These are phyloP conservation scores for Pseudovirgaria hyperparasitica DNA, from an alignment of 2,329 filamentous ascomycete species.

Conservation along the genomic window DNA sequence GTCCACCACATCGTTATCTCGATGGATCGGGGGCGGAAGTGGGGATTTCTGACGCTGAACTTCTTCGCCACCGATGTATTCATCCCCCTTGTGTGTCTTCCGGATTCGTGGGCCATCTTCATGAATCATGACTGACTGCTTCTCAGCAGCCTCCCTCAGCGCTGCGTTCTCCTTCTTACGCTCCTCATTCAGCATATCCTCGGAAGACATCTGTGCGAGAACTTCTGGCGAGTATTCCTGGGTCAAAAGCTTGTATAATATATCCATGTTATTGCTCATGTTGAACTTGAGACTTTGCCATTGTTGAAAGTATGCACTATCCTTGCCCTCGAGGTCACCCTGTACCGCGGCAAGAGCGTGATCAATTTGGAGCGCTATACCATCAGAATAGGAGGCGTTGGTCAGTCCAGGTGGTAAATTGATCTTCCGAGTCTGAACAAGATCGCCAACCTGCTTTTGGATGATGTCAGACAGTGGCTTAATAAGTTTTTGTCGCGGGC, in stretches of 20 bases:
- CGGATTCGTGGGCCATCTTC: constrained; percentile 64
- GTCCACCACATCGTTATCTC: constrained; percentile 15
- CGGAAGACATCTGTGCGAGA: constrained; percentile 75
- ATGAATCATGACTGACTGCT: constrained; percentile 72
- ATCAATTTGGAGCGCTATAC: constrained; percentile 68
- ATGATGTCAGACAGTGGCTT: constrained; percentile 61
- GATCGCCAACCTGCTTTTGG: constrained; percentile 48
- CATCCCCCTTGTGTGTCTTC: constrained; percentile 90
- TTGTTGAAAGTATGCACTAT: constrained; percentile 46
- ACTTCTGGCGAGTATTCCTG: constrained; percentile 59
- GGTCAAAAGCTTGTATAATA: constrained; percentile 64
- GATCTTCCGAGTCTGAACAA: no score
- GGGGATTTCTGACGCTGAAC: constrained; percentile 13
- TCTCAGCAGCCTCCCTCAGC: constrained; percentile 66
- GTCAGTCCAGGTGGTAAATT: no score
- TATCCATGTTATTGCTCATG: constrained; percentile 72
- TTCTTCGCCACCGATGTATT: constrained; percentile 65
- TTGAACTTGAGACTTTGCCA: constrained; percentile 72
- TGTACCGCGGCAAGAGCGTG: constrained; percentile 47
- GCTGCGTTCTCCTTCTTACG: constrained; percentile 64
- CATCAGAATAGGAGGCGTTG: constrained; percentile 51
- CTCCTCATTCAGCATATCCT: constrained; percentile 87
- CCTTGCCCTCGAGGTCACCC: constrained; percentile 32
- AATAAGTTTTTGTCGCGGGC: constrained; percentile 56
- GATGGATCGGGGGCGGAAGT: constrained; percentile 12